Base-by-base conservation (phyloP, 176 grass and related monocot genomes). In the Raddia distichophylla region DNA sequence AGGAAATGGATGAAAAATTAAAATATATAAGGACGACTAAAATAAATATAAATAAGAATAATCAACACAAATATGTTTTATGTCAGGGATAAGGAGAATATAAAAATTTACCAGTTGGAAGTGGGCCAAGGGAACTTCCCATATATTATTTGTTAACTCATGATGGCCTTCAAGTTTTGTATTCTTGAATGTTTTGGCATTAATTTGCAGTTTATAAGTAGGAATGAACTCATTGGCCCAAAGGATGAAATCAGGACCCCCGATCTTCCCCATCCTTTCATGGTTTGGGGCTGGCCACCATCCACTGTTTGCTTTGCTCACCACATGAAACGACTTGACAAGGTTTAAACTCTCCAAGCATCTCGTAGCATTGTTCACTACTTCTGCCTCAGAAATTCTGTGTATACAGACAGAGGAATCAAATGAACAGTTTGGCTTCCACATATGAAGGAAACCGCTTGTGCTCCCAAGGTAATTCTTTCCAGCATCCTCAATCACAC, bases 101-200 rank as follows among this genome's bases (percentile, higher is more conserved):
- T 60, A 78, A 75, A 51, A 87, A 78, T 85, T 22, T 98, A 98
- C 95, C 95, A 98, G 90, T 88, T 98, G 92, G 71, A 83, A 86
- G 68, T 95, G 92, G 90, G 92, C 67, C 79, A 98, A 88, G 69
- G 88, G 86, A 93, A 93, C 86, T 87, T 98, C 92, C 84, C 81
- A 84, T 72, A 68, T 84, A 93, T 86, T 88, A 83, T 93, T 83
- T 83, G 57, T 58, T 68, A 93, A 86, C 78, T 91, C 84, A 45
- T 86, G 75, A 87, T 75, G 66, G 32, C 95, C 92, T 76, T 93
- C 82, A 76, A 90, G 78, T 54, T 88, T 90, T 75, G 83, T 73
- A 70, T 91, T 90, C 47, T 84, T 73, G 61, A 93, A 94, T 63
- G 35, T 34, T 73, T 80, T 63, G 16, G 78, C 72, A 75, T 79